Evolutionary conservation across 2,329 filamentous ascomycete genomes (phyloP), one percentile per base, ranked within the genome.

Genomic region (Aaosphaeria pasadenensis): DNA sequence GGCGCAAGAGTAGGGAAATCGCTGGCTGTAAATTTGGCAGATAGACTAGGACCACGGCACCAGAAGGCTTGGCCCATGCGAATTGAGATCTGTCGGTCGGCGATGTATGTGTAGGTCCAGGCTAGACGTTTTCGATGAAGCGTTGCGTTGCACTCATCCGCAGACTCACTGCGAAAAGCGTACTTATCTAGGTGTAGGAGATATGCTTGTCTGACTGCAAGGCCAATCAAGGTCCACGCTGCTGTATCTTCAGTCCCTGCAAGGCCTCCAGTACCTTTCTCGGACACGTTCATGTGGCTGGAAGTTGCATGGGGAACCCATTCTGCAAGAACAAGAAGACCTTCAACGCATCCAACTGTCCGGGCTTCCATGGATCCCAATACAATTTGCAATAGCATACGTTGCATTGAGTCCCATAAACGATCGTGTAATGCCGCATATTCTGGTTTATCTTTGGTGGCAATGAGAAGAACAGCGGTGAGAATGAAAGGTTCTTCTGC

Each of bases 41-140:
- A 32, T 3, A 51, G 39, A 28, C 32, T 32, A 5, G 49, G 49
- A 1, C 49, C 49, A 33, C 49, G 42, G 13, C 46, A 45, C 49
- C 49, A 51, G 13, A 51, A 51, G 11, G 45, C 49, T 44, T 51
- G 49, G 6, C 49, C 49, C 46, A 48, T 51, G 5, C 49, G 45
- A 29, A 51, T 51, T 30, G 45, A 44, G 7, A 48, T 51, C 38
- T 51, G 49, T 3, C 49, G 49, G 29, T 51, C 49, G 1, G 42
- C 46, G 38, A 51, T 35, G 29, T 45, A 51, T 5, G 42, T 48
- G 48, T 41, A 51, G 28, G 42, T 51, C 49, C 49, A 51, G 11
- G 46, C 49, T 4, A 51, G 49, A 24, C 49, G 31, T 13, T 43
- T 48, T 7, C 49, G 43, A 24, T 48, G 45, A 29, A 48, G 35